Base-by-base conservation (phyloP, 1,284 basidiomycete genomes). In the Testicularia cyperi region DNA sequence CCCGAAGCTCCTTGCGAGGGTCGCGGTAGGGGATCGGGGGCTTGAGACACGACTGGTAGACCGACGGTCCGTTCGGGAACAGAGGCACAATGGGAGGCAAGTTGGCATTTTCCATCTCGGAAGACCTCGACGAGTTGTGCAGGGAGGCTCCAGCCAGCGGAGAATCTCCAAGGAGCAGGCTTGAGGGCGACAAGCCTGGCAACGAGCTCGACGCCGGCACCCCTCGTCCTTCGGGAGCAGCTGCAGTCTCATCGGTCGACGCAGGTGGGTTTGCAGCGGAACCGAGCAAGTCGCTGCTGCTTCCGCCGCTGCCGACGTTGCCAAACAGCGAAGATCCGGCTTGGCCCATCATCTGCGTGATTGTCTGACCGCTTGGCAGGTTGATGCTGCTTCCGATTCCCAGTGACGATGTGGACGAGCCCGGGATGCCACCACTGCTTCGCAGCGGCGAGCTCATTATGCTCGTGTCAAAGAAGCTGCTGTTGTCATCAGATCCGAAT, bases 1-100 rank as follows among this genome's bases (percentile, higher is more conserved):
- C 79, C 61, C 79, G 78, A 16, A 80, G 75, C 4, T 76, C 57
- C 23, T 72, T 65, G 19, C 80, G 55, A 0, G 75, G 68, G 57
- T 81, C 80, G 15, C 66, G 47, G 53, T 80, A 81, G 4, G 75
- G 74, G 12, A 69, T 49, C 5, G 26, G 4, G 6, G 54, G 54
- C 1, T 24, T 9, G 1, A 49, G 53, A 20, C 45, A 63, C 9
- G 20, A 32, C 3, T 38, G 27, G 42, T 53, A 53, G 1, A 63
- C 60, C 1, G 48, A 47, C 1, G 58, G 58, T 2, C 58, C 58
- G 33, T 23, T 30, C 0, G 52, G 41, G 32, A 44, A 62, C 19
- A 62, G 44, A 2, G 44, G 44, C 5, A 62, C 22, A 20, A 55
- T 35, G 18, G 44, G 39, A 3, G 43, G 31, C n/a, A n/a, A n/a